These are phyloP conservation scores for Ceratobasidium sp. DNA, from an alignment of 1,284 basidiomycete species.

Conservation along the genomic window DNA sequence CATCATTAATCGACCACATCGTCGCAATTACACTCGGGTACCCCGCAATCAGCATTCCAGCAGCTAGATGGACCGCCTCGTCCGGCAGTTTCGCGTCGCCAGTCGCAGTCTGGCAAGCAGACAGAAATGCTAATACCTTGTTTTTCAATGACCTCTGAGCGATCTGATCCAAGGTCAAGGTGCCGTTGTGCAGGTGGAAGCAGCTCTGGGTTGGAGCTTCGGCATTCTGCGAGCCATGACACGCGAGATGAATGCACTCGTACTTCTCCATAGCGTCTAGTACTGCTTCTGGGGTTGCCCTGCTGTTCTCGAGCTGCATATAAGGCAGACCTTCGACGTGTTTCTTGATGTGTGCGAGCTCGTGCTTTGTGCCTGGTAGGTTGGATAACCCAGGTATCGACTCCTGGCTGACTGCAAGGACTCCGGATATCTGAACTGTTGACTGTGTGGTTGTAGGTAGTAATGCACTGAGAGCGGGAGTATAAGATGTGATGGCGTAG, in stretches of 20 bases:
- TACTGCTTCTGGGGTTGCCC: not conserved
- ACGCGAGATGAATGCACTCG: constrained; percentile 18
- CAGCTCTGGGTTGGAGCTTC: not conserved
- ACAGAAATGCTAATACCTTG: not conserved
- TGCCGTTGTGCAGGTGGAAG: not conserved
- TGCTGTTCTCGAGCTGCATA: not conserved
- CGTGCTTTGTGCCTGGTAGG: constrained; percentile 16
- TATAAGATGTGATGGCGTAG: constrained; percentile 12
- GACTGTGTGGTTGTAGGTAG: not conserved
- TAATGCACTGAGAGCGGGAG: not conserved
- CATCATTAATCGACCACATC: constrained; percentile 2
- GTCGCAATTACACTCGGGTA: constrained; percentile 3
- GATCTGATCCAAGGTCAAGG: not conserved
- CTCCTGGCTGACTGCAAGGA: not conserved
- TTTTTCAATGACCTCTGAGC: not conserved
- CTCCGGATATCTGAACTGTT: not conserved
- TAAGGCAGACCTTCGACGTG: not conserved
- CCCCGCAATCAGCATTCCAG: constrained; percentile 11
- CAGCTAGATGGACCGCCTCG: constrained; percentile 41
- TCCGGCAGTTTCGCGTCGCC: constrained; percentile 46
- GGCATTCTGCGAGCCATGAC: constrained; percentile 10
- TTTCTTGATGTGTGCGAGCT: not conserved
- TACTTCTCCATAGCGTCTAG: not conserved
- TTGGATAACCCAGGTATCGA: not conserved
- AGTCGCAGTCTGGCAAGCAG: constrained; percentile 18